phyloP scores from a whole-genome alignment of 306 rosid species.

The Malus asiatica region DNA sequence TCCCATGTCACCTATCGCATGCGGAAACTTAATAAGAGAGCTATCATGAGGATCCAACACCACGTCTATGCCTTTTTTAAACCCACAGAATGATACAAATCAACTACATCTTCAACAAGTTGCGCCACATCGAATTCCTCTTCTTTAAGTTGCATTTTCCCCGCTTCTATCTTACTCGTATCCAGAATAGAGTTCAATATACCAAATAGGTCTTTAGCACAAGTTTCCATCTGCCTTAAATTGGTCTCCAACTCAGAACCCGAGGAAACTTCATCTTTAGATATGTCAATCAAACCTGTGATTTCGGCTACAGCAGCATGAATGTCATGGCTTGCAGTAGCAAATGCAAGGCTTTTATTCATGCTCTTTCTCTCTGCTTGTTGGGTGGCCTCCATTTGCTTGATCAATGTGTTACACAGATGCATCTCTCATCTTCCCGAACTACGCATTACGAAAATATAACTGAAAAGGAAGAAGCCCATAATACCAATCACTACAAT shows the following conservation, averaged over 20 bases:
- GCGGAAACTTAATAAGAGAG: conserved; percentile 35
- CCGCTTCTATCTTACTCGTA: conserved; percentile 78
- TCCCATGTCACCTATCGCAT: conserved; percentile 65
- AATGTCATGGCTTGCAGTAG: conserved; percentile 72
- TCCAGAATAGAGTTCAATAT: conserved; percentile 73
- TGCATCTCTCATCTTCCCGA: conserved; percentile 42
- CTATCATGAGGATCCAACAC: conserved; percentile 64
- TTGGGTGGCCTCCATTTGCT: conserved; percentile 60
- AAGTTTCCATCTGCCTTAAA: conserved; percentile 47
- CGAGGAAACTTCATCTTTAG: conserved; percentile 17
- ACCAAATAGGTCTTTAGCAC: conserved; percentile 64
- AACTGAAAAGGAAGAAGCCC: conserved; percentile 24
- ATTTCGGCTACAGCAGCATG: conserved; percentile 60
- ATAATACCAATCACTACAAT: conserved; percentile 16
- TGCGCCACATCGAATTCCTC: conserved; percentile 56
- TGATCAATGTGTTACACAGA: conserved; percentile 46
- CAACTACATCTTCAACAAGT: conserved; percentile 66
- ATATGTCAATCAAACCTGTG: conserved; percentile 52
- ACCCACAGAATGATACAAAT: conserved; percentile 49
- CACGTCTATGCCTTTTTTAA: conserved; percentile 56
- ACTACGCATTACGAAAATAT: conserved; percentile 13
- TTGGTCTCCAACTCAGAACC: conserved; percentile 39
- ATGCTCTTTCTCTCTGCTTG: conserved; percentile 68
- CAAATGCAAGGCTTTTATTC: conserved; percentile 66
- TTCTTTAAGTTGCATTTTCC: conserved; percentile 73